Percentiles rank a stretch among this genome's conserved stretches.
These are phyloP conservation scores for Erysiphe pulchra DNA, from an alignment of 2,329 filamentous ascomycete genomes.

Conservation along the genomic window DNA sequence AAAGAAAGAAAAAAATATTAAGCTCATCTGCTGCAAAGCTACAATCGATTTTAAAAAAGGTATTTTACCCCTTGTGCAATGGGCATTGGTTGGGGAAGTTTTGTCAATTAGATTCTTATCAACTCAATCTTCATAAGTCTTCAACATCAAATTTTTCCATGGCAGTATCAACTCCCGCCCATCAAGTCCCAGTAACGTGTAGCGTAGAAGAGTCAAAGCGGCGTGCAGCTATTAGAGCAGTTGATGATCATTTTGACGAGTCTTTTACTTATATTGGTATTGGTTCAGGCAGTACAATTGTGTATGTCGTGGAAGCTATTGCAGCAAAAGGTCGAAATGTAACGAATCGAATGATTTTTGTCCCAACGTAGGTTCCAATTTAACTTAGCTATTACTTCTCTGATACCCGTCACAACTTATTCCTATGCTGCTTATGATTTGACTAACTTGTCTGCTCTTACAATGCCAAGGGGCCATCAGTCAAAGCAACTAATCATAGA, in stretches of 20 bases:
- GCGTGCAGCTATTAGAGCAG: constrained; percentile 46
- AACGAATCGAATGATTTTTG: constrained; percentile 45
- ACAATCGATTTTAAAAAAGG: too few relatives aligned
- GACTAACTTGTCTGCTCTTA: not conserved
- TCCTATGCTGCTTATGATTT: not conserved
- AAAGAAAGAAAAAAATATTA: too few relatives aligned
- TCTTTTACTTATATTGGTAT: constrained; percentile 45
- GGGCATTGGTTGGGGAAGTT: too few relatives aligned
- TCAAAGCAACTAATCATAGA: constrained; percentile 64
- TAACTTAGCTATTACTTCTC: not conserved
- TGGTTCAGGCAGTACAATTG: constrained; percentile 57
- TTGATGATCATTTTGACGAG: constrained; percentile 42
- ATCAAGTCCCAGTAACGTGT: constrained; percentile 1
- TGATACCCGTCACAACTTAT: too few relatives aligned
- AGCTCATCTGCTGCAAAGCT: too few relatives aligned
- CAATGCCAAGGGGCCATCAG: constrained; percentile 22
- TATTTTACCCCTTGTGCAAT: too few relatives aligned
- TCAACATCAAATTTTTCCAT: not conserved
- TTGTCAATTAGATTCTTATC: too few relatives aligned
- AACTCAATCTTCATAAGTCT: too few relatives aligned
- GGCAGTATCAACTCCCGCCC: not conserved
- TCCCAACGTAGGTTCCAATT: constrained; percentile 38
- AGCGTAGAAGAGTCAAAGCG: constrained; percentile 50
- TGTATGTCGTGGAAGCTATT: constrained; percentile 69
- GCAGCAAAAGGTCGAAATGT: constrained; percentile 27